A percentile compares a stretch with the other conserved stretches of the same genome.
Conservation (phyloP, 164 flowering plant genomes). For the Houttuynia cordata region DNA sequence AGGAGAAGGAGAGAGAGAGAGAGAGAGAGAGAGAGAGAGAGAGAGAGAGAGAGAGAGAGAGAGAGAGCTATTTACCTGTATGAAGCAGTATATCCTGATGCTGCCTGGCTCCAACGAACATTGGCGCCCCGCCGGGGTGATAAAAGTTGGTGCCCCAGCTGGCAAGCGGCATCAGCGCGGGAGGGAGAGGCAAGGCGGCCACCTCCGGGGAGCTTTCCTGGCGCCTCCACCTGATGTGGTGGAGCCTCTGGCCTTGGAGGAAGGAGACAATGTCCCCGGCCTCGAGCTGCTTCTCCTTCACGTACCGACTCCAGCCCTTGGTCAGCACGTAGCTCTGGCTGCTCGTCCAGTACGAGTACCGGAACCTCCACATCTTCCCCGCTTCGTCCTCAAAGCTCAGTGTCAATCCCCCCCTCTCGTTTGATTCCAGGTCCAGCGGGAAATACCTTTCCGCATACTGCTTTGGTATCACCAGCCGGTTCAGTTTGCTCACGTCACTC, state of each 20-base stretch:
- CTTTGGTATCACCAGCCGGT: constrained; percentile 90
- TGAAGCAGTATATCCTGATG: no score
- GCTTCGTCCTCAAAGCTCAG: constrained; percentile 74
- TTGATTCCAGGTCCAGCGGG: constrained; percentile 41
- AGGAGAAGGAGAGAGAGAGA: no score
- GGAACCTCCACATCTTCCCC: constrained; percentile 64
- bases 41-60: no score
- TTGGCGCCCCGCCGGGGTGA: no score
- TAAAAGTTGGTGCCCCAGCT: not conserved
- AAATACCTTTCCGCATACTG: constrained; percentile 89
- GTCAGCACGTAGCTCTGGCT: constrained; percentile 94
- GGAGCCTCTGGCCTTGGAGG: constrained; percentile 28
- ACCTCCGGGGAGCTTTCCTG: constrained; percentile 26
- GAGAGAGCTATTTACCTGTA: no score
- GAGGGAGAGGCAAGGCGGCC: not conserved
- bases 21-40: no score
- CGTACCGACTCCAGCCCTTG: constrained; percentile 91
- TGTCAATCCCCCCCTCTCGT: constrained; percentile 55
- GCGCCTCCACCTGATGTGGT: constrained; percentile 65
- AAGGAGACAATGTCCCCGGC: constrained; percentile 78
- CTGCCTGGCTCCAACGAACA: no score
- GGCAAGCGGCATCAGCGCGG: not conserved
- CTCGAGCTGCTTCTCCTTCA: constrained; percentile 72
- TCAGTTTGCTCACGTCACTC: constrained; percentile 90
- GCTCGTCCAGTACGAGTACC: constrained; percentile 91